Evolutionary conservation across 805 yeast genomes (phyloP), one percentile per base, ranked within the genome.

Genomic region (Sugiyamaella boreocaroliniensis): DNA sequence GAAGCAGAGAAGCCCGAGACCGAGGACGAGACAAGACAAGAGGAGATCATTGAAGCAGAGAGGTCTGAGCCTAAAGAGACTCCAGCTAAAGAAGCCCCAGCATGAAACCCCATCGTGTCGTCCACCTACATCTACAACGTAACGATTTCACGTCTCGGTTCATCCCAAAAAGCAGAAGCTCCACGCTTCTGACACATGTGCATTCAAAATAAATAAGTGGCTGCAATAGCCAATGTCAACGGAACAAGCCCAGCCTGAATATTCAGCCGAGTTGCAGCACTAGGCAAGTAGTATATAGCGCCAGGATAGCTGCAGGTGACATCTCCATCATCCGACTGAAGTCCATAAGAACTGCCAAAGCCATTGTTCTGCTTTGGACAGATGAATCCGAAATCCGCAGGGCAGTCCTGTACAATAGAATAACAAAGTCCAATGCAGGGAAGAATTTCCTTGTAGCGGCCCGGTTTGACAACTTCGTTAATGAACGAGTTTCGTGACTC

Each of bases 381-480:
- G 14, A 68, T 61, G 65, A 92, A 89, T 1, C 80, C 81, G 61
- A 92, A 81, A 29, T 71, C 80, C 0, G 89, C 68, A 0, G 97
- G 97, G 65, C 99, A 92, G 65, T 86, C 85, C 48, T 88, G 76
- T 1, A 85, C 93, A 7, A 93, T 79, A 5, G 82, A 77, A 56
- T 86, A 74, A 67, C 98, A 93, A 56, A 84, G 77, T 62, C 86
- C 83, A 48, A 85, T 76, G 64, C 99, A 92, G 0, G 99, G 99
- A 53, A 88, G 66, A 2, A 93, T 76, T 68, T 92, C 99, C 60
- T 75, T 83, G 68, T 90, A 92, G 22, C 68, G 64, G 11, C 76
- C 74, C 0, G 89, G 87, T 4, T 77, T 72, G 29, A 85, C 71
- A 1, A 77, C 63, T 4, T 71, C 68, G 58, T 81, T 77, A 41